A percentile compares a stretch with the other conserved stretches of the same genome.
These are phyloP conservation scores for Whalleya microplaca DNA, from an alignment of 2,329 filamentous ascomycete species.

Conservation along the genomic window DNA sequence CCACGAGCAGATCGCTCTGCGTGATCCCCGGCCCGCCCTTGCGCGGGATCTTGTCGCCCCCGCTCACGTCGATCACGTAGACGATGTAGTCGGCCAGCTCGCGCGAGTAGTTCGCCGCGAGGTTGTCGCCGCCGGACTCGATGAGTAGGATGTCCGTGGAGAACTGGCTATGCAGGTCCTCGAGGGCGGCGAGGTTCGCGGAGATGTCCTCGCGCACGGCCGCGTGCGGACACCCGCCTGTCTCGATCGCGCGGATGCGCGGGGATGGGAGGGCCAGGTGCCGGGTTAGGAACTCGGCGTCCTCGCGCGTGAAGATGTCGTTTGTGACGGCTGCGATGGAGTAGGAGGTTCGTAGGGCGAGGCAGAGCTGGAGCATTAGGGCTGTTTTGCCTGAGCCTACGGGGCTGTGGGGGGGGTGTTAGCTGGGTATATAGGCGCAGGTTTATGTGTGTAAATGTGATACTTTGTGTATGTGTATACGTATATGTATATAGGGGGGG, in stretches of 20 bases:
- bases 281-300: conserved; percentile 94
- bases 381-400: conserved; percentile 98
- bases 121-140: conserved; percentile 93
- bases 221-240: conserved; percentile 94
- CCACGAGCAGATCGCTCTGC: conserved; percentile 88
- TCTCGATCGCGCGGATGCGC: conserved; percentile 95
- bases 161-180: conserved; percentile 83
- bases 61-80: conserved; percentile 96
- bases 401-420: conserved; percentile 59
- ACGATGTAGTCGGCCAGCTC: conserved; percentile 98
- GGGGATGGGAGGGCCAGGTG: conserved; percentile 79
- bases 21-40: conserved; percentile 98
- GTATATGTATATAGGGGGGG: neutral
- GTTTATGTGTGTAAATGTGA: conserved; percentile 3
- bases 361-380: conserved; percentile 92
- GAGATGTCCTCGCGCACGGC: conserved; percentile 97
- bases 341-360: conserved; percentile 77
- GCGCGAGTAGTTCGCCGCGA: conserved; percentile 93
- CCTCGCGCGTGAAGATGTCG: conserved; percentile 98
- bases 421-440: conserved; percentile 23
- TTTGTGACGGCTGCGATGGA: conserved; percentile 96
- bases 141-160: conserved; percentile 85
- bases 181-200: conserved; percentile 88
- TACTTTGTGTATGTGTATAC: neutral
- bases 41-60: conserved; percentile 93